A percentile compares a stretch with the other conserved stretches of the same genome.
phyloP scores from a whole-genome alignment of 2,329 filamentous ascomycete genomes.

The Xylariaceae sp. region DNA sequence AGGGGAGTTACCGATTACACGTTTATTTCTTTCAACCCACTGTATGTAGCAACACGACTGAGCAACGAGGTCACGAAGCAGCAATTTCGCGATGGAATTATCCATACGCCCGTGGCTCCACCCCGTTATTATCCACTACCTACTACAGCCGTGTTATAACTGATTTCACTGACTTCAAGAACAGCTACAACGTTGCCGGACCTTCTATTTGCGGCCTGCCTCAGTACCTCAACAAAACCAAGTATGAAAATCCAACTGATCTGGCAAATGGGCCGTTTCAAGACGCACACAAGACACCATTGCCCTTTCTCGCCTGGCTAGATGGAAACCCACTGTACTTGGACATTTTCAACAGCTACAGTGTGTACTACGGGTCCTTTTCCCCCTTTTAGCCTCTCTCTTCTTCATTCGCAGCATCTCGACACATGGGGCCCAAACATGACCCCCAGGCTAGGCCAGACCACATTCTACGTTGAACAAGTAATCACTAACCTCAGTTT shows the following conservation, averaged over 20 bases:
- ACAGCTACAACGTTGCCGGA: slow-evolving; percentile 29
- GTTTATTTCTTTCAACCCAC: too few relatives aligned
- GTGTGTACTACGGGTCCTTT: too few relatives aligned
- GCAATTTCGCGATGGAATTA: slow-evolving; percentile 28
- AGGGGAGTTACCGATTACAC: too few relatives aligned
- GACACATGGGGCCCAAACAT: too few relatives aligned
- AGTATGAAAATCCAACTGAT: slow-evolving; percentile 20
- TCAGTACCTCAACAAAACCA: slow-evolving; percentile 23
- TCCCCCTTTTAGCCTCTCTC: too few relatives aligned
- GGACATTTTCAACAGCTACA: slow-evolving; percentile 27
- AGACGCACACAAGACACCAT: slow-evolving; percentile 25
- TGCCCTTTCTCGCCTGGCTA: slow-evolving; percentile 30
- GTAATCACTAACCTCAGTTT: too few relatives aligned
- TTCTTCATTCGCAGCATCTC: too few relatives aligned
- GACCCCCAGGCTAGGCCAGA: too few relatives aligned
- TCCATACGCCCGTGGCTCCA: slow-evolving; percentile 13
- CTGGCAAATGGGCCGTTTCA: slow-evolving; percentile 28
- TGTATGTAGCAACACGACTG: slow-evolving; percentile 19
- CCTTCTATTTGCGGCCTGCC: slow-evolving; percentile 27
- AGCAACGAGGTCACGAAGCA: slow-evolving; percentile 27
- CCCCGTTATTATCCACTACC: not conserved
- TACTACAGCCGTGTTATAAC: not conserved
- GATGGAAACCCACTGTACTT: slow-evolving; percentile 27
- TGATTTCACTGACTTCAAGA: slow-evolving; percentile 2
- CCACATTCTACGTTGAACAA: too few relatives aligned